Conservation (phyloP, 164 flowering plant species). For the Buxus sempervirens region DNA sequence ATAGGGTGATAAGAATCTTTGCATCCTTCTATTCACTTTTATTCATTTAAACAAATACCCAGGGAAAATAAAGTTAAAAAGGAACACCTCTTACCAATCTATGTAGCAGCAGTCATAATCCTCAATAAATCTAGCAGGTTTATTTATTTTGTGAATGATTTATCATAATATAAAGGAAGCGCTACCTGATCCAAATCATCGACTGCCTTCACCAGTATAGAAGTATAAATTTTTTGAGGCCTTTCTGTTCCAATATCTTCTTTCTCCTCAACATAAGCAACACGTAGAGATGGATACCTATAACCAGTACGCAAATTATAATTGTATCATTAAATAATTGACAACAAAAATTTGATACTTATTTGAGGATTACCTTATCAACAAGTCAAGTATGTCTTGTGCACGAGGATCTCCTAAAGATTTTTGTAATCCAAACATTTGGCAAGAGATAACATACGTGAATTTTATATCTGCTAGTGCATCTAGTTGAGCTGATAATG, state of each 20-base stretch:
- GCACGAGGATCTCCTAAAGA: slow-evolving; percentile 71
- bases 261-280: slow-evolving; percentile 95
- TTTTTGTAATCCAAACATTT: slow-evolving; percentile 75
- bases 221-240: slow-evolving; percentile 62
- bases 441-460: slow-evolving; percentile 72
- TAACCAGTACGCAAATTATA: slow-evolving; percentile 11
- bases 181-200: slow-evolving; percentile 75
- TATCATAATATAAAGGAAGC: background rate
- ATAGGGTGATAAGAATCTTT: no score
- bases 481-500: slow-evolving; percentile 61
- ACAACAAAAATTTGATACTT: background rate
- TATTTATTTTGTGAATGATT: background rate
- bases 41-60: no score
- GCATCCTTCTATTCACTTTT: no score
- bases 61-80: no score
- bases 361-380: slow-evolving; percentile 52
- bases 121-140: background rate
- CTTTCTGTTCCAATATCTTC: slow-evolving; percentile 44
- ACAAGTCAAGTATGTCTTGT: slow-evolving; percentile 66
- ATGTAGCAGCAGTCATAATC: no score
- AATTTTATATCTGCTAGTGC: slow-evolving; percentile 88
- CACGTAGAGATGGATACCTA: slow-evolving; percentile 87
- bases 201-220: slow-evolving; percentile 71
- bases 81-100: no score
- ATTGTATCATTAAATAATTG: slow-evolving; percentile 2